Base-by-base conservation (phyloP, 2,329 filamentous ascomycete genomes). In the Sarocladium brachiariae region DNA sequence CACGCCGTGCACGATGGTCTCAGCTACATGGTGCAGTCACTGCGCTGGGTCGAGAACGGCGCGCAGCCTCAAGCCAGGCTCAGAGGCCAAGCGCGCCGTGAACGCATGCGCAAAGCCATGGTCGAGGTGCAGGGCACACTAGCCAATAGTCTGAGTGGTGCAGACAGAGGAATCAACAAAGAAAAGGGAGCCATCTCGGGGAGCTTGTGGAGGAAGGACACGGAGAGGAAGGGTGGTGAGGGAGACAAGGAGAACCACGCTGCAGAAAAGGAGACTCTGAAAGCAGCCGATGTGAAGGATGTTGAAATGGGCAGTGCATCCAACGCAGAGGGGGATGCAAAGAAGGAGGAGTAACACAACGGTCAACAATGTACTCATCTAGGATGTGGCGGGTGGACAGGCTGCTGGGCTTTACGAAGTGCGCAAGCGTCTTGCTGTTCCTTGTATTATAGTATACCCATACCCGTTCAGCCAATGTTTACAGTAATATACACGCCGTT, bases 31-130 rank as follows among this genome's bases (percentile, higher is more conserved):
- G 80, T 99, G 45, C 76, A 83, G 54, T 81, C 83, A 49, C 79
- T 96, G 10, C 83, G 89, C 49, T 97, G 91, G 84, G 87, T 96
- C 0, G 84, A 88, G 55, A 78, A 81, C 55, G 90, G 93, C 11
- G 85, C 80, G 0, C 76, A 75, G 55, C 77, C 70, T 51, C 77
- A 81, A 60, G 75, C 75, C 24, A 67, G 78, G 43, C 70, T 81
- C 2, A 70, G 78, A 3, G 79, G 79, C 48, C 77, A 77, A 58
- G 79, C 69, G 1, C 67, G 78, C 4, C 65, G 78, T 10, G 77
- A 81, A 57, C 70, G 79, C 37, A 83, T 81, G 61, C 69, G 76
- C 30, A 76, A 74, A 60, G 75, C 75, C 1, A 74, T 81, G 70
- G 64, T 67, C 45, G 77, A 80, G 55, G 70, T 78, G 11, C 74